Conservation (phyloP, 2,329 filamentous ascomycete species). For the Colletotrichum phormii region DNA sequence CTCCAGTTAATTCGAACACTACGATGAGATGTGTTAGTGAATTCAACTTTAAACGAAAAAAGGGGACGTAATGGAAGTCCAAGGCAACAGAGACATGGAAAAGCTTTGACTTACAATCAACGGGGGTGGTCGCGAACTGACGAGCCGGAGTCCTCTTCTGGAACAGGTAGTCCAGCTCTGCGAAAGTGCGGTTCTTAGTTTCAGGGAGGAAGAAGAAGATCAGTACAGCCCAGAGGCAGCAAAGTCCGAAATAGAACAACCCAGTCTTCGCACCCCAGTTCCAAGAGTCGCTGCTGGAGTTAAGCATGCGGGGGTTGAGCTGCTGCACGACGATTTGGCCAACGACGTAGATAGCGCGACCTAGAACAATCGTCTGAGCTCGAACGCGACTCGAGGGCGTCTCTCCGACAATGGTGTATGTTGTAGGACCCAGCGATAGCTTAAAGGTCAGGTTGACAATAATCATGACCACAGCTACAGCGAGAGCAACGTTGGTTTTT, state of each 20-base stretch:
- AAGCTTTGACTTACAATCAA: slow-evolving; percentile 43
- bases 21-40: neutral
- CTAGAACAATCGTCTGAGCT: slow-evolving; percentile 58
- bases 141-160: slow-evolving; percentile 48
- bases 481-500: slow-evolving; percentile 41
- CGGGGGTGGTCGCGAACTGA: slow-evolving; percentile 45
- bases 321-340: slow-evolving; percentile 52
- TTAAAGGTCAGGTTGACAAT: slow-evolving; percentile 56
- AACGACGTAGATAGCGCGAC: slow-evolving; percentile 55
- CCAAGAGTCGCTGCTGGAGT: slow-evolving; percentile 42
- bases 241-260: slow-evolving; percentile 50
- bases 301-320: slow-evolving; percentile 51
- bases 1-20: slow-evolving; percentile 35
- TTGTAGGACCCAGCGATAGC: slow-evolving; percentile 56
- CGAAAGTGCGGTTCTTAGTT: slow-evolving; percentile 56
- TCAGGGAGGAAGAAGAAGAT: slow-evolving; percentile 58
- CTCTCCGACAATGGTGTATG: slow-evolving; percentile 58
- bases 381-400: slow-evolving; percentile 56
- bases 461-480: slow-evolving; percentile 51
- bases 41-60: neutral
- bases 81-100: neutral
- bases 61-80: too few relatives aligned
- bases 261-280: slow-evolving; percentile 54
- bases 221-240: slow-evolving; percentile 54
- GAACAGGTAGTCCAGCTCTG: slow-evolving; percentile 62